Percentiles rank a stretch among this genome's conserved stretches.
These are phyloP conservation scores for Saccharomycopsis vini DNA, from an alignment of 805 yeast species.

Conservation along the genomic window DNA sequence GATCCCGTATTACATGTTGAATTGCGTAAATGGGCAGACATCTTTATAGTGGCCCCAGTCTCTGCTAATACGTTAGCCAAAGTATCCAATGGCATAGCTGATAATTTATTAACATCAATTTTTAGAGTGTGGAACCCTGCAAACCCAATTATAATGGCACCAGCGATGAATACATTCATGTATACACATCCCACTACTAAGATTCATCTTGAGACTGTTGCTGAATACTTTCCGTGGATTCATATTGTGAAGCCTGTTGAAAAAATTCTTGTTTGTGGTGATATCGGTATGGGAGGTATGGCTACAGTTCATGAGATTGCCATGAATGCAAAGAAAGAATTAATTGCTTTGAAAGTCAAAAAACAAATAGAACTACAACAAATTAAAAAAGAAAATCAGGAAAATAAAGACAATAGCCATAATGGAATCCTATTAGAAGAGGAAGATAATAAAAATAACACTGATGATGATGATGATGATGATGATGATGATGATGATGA, in stretches of 20 bases:
- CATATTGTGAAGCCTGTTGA: constrained; percentile 73
- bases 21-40: constrained; percentile 78
- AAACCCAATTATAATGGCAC: constrained; percentile 66
- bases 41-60: constrained; percentile 65
- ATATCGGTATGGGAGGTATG: constrained; percentile 90
- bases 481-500: constrained; percentile 7
- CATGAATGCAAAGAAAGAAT: constrained; percentile 39
- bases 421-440: constrained; percentile 9
- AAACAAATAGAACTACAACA: constrained; percentile 11
- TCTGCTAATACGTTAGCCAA: constrained; percentile 76
- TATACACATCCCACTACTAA: constrained; percentile 74
- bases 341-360: constrained; percentile 25
- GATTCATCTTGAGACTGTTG: constrained; percentile 51
- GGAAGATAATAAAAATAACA: constrained; percentile 8
- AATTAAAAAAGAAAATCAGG: constrained; percentile 10
- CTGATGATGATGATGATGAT: constrained; percentile 8
- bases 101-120: constrained; percentile 64
- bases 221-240: constrained; percentile 68
- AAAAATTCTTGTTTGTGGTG: constrained; percentile 73
- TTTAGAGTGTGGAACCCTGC: constrained; percentile 72
- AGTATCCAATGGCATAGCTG: constrained; percentile 67
- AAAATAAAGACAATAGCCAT: constrained; percentile 15
- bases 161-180: constrained; percentile 83
- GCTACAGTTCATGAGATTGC: constrained; percentile 81
- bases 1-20: constrained; percentile 77